Evolutionary conservation across 345 rosid genomes (phyloP).

Genomic region (Lepidium sativum): DNA sequence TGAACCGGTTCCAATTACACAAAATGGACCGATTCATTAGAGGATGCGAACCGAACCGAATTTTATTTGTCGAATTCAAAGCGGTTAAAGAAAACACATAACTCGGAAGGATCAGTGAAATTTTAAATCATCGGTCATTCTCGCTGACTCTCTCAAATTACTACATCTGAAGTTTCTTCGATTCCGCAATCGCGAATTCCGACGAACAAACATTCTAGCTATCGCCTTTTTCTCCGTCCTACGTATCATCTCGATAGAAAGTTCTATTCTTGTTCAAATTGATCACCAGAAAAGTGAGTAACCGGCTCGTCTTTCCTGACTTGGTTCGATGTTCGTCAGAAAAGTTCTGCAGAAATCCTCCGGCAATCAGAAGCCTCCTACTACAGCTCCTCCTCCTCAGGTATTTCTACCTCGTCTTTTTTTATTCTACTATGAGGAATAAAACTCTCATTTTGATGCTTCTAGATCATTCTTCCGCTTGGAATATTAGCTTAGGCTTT

Average conservation of each 20-base stretch:
- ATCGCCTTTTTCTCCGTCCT: background rate
- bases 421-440: background rate
- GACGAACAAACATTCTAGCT: background rate
- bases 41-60: background rate
- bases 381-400: conserved; percentile 27
- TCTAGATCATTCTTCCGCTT: background rate
- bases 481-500: background rate
- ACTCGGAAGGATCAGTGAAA: background rate
- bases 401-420: conserved; percentile 14
- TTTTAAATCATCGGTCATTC: conserved; percentile 10
- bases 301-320: conserved; percentile 6
- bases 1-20: background rate
- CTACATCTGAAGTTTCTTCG: conserved; percentile 2
- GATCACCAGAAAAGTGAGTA: background rate
- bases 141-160: conserved; percentile 25
- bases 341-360: conserved; percentile 36
- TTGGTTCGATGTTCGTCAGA: conserved; percentile 43
- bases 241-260: conserved; percentile 1
- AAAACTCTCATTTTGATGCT: background rate
- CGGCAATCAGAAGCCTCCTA: conserved; percentile 15
- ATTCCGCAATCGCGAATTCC: conserved; percentile 5
- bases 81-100: conserved; percentile 1
- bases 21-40: background rate
- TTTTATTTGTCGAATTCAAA: background rate
- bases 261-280: background rate